Base-by-base conservation (phyloP, 306 rosid genomes). In the Hippophae rhamnoides region DNA sequence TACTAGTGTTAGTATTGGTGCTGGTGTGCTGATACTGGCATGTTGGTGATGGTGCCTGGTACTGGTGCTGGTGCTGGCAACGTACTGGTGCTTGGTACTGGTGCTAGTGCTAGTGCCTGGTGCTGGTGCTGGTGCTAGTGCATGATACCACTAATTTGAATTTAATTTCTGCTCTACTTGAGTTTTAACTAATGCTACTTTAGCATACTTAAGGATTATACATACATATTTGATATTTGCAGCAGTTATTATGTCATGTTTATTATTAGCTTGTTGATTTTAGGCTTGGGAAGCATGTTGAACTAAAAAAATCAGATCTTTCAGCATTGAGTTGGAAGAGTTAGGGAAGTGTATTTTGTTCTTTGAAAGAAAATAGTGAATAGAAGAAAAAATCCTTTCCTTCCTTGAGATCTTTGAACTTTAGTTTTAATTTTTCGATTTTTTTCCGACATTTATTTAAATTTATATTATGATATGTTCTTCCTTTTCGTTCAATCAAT, bases 221-320 rank as follows among this genome's bases (percentile, higher is more conserved):
- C 12, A 31, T 8, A 10, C 52, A 54, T 31, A 46, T 14, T 8
- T 52, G 62, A 4, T 25, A 54, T 6, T 50, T 27, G 9, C 47
- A 10, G 47, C 11, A 41, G 0, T 41, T 23, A 14, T 18, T 11
- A 26, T 45, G 23, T 18, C 23, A 49, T 13, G 3, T 57, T 23
- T 5, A 13, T 25, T 57, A 51, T 59, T 55, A 43, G 41, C 52
- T 46, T 25, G 48, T 23, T 47, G 54, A 57, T 76, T 70, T 68
- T 87, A 90, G 96, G 79, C 65, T 90, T 65, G 96, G 98, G 73
- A 85, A 73, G 75, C 79, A 87, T 74, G 56, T 81, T 47, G 92
- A 83, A 68, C 77, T 90, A 65, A 90, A 75, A 64, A 83, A 78
- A 66, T 50, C 84, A 5, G 84, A 87, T 55, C 82, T 87, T 27